These are phyloP conservation scores for Camptophora hylomeconis DNA, from an alignment of 2,329 filamentous ascomycete species.

Conservation along the genomic window DNA sequence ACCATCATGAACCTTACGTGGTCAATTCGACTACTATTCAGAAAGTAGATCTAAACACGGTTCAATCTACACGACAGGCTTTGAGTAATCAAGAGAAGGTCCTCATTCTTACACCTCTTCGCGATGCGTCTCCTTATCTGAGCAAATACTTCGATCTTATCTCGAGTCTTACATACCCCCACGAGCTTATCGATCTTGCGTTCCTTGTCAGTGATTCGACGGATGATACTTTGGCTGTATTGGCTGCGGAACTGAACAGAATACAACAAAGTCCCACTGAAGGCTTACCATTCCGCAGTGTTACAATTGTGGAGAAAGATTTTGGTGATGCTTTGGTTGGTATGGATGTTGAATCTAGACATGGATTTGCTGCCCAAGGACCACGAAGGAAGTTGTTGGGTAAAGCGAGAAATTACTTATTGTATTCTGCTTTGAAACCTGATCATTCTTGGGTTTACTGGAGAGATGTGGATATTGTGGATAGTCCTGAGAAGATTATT, in stretches of 20 bases:
- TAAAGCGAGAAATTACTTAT: constrained; percentile 79
- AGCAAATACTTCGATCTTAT: constrained; percentile 89
- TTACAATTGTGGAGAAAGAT: constrained; percentile 78
- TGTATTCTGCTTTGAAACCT: constrained; percentile 70
- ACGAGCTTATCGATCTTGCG: constrained; percentile 84
- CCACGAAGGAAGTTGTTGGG: constrained; percentile 85
- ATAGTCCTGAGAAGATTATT: constrained; percentile 74
- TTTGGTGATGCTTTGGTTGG: constrained; percentile 58
- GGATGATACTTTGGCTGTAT: constrained; percentile 81
- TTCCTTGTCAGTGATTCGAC: constrained; percentile 87
- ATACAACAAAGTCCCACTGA: constrained; percentile 67
- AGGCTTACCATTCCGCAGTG: constrained; percentile 73
- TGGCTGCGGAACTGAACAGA: constrained; percentile 73
- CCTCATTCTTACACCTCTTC: constrained; percentile 82
- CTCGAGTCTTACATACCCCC: constrained; percentile 80
- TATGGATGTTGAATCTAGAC: constrained; percentile 70
- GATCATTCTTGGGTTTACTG: constrained; percentile 99
- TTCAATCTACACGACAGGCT: constrained; percentile 70
- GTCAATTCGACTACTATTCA: constrained; percentile 71
- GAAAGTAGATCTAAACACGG: constrained; percentile 69
- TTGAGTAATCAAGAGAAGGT: constrained; percentile 71
- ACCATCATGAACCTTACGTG: constrained; percentile 78
- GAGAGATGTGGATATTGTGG: constrained; percentile 92
- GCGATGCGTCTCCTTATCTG: constrained; percentile 73
- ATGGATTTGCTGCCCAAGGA: constrained; percentile 76